A percentile compares a stretch with the other conserved stretches of the same genome.
Evolutionary conservation across 2,329 filamentous ascomycete species (phyloP).

Genomic region (Cladobotryum mycophilum): DNA sequence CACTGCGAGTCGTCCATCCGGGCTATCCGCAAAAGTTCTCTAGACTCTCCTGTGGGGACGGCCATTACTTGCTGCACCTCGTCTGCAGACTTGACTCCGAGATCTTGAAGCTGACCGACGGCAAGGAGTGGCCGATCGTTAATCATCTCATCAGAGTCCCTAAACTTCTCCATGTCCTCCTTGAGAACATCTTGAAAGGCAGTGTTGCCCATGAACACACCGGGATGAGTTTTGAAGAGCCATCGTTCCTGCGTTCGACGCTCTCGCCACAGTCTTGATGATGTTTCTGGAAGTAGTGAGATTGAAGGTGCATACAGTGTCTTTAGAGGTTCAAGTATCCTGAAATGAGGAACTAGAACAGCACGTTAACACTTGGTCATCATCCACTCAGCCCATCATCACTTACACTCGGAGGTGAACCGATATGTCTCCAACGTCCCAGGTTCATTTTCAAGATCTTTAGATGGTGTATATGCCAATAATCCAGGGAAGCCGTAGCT

Average conservation of each 20-base stretch:
- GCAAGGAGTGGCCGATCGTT: constrained; percentile 38
- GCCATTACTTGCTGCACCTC: constrained; percentile 34
- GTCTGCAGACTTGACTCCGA: constrained; percentile 22
- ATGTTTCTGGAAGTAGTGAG: constrained; percentile 15
- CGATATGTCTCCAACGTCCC: constrained; percentile 27
- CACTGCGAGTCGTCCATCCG: constrained; percentile 44
- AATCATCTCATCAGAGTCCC: constrained; percentile 20
- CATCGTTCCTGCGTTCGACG: constrained; percentile 38
- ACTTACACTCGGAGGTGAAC: constrained; percentile 18
- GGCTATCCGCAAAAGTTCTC: constrained; percentile 52
- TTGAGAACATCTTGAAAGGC: constrained; percentile 26
- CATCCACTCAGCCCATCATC: not conserved
- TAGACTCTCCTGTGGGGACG: constrained; percentile 49
- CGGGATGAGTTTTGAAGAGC: constrained; percentile 46
- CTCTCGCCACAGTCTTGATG: constrained; percentile 24
- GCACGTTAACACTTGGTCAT: not conserved
- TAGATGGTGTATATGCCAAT: constrained; percentile 25
- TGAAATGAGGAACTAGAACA: constrained; percentile 25
- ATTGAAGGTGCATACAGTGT: constrained; percentile 30
- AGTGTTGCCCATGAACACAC: constrained; percentile 37
- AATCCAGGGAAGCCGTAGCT: constrained; percentile 28
- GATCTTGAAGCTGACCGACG: constrained; percentile 47
- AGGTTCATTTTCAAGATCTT: constrained; percentile 17
- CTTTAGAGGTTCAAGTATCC: constrained; percentile 25
- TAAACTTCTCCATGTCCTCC: constrained; percentile 30